Conservation (phyloP, 371 early-diverging fungal genomes). For the Rhizopus delemar region DNA sequence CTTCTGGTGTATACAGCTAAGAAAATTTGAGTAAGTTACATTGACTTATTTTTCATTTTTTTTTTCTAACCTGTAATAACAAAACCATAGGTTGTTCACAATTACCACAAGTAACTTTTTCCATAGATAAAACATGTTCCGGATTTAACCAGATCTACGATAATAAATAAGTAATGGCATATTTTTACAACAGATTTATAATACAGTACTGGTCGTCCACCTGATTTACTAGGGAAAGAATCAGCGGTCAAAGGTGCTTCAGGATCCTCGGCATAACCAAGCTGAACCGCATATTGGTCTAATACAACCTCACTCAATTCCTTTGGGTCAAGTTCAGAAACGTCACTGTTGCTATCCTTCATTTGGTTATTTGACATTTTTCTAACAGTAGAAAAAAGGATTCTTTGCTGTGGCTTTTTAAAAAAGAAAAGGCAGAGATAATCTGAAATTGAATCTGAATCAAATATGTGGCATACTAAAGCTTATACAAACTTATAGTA, state of each 20-base stretch:
- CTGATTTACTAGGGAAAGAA: slow-evolving; percentile 84
- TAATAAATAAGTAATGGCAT: neutral
- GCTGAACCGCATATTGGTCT: slow-evolving; percentile 56
- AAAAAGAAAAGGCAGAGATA: neutral
- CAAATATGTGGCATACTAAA: too few species aligned
- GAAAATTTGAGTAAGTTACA: neutral
- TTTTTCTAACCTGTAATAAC: slow-evolving; percentile 75
- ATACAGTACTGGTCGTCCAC: slow-evolving; percentile 76
- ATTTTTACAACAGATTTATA: too few species aligned
- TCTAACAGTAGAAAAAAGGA: slow-evolving; percentile 2
- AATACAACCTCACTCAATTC: slow-evolving; percentile 31
- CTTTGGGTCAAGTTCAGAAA: slow-evolving; percentile 35
- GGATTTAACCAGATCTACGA: slow-evolving; percentile 86
- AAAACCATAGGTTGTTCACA: slow-evolving; percentile 81
- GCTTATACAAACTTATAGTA: too few species aligned
- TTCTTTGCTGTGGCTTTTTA: neutral
- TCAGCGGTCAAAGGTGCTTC: slow-evolving; percentile 63
- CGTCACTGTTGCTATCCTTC: slow-evolving; percentile 36
- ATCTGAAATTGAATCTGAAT: neutral
- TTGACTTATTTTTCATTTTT: neutral
- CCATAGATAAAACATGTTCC: slow-evolving; percentile 59
- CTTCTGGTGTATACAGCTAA: slow-evolving; percentile 92
- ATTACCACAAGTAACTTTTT: slow-evolving; percentile 71
- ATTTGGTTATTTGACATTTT: slow-evolving; percentile 20
- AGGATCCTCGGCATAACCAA: slow-evolving; percentile 78